Percentiles rank a stretch among this genome's conserved stretches.
Conservation (phyloP, 1,284 basidiomycete species). For the Cutaneotrichosporon sp. region DNA sequence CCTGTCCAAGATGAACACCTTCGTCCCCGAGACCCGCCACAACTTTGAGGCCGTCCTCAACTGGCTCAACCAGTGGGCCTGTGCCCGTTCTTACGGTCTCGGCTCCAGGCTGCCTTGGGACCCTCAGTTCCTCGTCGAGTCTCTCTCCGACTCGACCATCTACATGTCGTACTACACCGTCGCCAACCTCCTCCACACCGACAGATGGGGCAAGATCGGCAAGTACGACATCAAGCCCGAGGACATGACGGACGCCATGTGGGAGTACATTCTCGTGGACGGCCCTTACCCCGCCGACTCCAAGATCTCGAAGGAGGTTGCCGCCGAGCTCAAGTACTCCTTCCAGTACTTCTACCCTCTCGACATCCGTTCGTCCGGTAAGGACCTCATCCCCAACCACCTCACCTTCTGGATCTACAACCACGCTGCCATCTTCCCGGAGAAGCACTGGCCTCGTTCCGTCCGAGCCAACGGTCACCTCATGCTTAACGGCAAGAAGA, state of each 20-base stretch:
- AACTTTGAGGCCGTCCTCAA: conserved; percentile 85
- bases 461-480: conserved; percentile 96
- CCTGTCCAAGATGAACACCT: conserved; percentile 82
- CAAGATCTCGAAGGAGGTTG: conserved; percentile 65
- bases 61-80: conserved; percentile 99
- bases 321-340: conserved; percentile 79
- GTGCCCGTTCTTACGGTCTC: conserved; percentile 92
- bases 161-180: conserved; percentile 99
- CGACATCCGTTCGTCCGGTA: conserved; percentile 97
- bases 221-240: conserved; percentile 79
- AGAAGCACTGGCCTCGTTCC: conserved; percentile 85
- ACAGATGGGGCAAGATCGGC: conserved; percentile 74
- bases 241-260: conserved; percentile 94
- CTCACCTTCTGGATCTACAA: conserved; percentile 92
- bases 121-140: conserved; percentile 92
- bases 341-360: conserved; percentile 99
- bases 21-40: conserved; percentile 81
- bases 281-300: conserved; percentile 67
- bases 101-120: conserved; percentile 98
- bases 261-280: conserved; percentile 86
- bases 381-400: conserved; percentile 96
- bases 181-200: conserved; percentile 76
- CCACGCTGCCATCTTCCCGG: conserved; percentile 90
- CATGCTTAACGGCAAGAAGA: conserved; percentile 98
- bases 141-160: conserved; percentile 93